These are phyloP conservation scores for Penicillium brasilianum DNA, from an alignment of 2,329 filamentous ascomycete species.

Conservation along the genomic window DNA sequence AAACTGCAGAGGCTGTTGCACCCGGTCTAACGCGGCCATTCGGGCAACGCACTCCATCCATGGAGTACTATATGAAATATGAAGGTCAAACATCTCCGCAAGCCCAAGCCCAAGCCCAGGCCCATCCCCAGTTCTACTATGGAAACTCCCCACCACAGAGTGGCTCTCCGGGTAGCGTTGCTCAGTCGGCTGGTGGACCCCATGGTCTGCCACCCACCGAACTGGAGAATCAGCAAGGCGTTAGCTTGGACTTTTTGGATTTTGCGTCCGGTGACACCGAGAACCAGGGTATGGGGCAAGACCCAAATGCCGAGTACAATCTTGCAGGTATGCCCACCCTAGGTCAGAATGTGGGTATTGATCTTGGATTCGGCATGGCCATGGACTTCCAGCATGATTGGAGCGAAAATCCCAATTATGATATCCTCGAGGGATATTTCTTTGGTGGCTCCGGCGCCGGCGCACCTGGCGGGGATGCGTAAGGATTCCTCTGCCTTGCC, in stretches of 20 bases:
- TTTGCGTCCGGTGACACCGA: slow-evolving; percentile 49
- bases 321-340: slow-evolving; percentile 37
- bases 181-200: slow-evolving; percentile 33
- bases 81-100: slow-evolving; percentile 42
- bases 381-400: slow-evolving; percentile 55
- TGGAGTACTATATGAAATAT: slow-evolving; percentile 44
- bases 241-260: slow-evolving; percentile 61
- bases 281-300: slow-evolving; percentile 32
- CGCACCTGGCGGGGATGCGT: slow-evolving; percentile 30
- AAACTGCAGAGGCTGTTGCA: slow-evolving; percentile 33
- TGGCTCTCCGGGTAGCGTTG: slow-evolving; percentile 38
- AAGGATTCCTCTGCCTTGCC: slow-evolving; percentile 1
- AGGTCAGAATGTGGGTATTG: slow-evolving; percentile 49
- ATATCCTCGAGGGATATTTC: slow-evolving; percentile 62
- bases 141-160: slow-evolving; percentile 41
- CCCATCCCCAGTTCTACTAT: slow-evolving; percentile 42
- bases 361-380: slow-evolving; percentile 52
- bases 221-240: slow-evolving; percentile 37
- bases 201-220: slow-evolving; percentile 31
- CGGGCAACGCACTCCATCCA: slow-evolving; percentile 36
- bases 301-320: slow-evolving; percentile 38
- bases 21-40: slow-evolving; percentile 32
- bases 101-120: slow-evolving; percentile 29
- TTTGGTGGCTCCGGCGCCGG: slow-evolving; percentile 53
- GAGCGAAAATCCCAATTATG: slow-evolving; percentile 54